phyloP scores from a whole-genome alignment of 2,329 filamentous ascomycete species.

The Parasarocladium wereldwijsianum region DNA sequence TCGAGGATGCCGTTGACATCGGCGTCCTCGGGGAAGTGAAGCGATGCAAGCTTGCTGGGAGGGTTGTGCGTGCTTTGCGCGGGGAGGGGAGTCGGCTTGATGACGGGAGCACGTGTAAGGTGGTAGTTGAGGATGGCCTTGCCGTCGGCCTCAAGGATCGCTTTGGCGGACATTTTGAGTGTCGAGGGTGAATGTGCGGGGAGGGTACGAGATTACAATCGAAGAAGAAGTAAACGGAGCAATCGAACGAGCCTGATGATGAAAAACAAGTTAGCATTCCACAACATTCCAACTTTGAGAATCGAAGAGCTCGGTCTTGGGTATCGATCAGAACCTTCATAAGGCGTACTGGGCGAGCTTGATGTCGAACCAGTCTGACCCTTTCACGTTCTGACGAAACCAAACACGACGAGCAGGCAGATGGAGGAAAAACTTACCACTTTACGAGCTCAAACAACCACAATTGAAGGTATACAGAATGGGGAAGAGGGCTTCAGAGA shows the following conservation, averaged over 20 bases:
- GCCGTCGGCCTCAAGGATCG: conserved; percentile 97
- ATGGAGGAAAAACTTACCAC: conserved; percentile 4
- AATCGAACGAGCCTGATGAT: neutral
- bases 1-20: conserved; percentile 73
- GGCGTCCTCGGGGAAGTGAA: conserved; percentile 85
- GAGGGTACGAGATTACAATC: conserved; percentile 11
- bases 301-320: neutral
- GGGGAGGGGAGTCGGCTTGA: conserved; percentile 94
- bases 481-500: neutral
- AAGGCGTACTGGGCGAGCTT: neutral
- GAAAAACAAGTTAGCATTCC: no score
- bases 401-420: neutral
- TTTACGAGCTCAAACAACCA: conserved; percentile 4
- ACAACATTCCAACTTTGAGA: conserved; percentile 1
- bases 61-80: conserved; percentile 77
- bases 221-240: conserved; percentile 9
- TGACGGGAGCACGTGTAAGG: conserved; percentile 90
- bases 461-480: no score
- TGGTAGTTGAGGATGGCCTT: conserved; percentile 99
- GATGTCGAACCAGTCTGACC: no score
- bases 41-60: conserved; percentile 74
- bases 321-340: neutral
- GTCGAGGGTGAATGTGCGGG: conserved; percentile 10
- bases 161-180: conserved; percentile 53
- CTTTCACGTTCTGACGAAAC: no score